Evolutionary conservation across 441 rosid genomes (phyloP), one percentile per base, ranked within the genome.

Genomic region (Populus hybrid): DNA sequence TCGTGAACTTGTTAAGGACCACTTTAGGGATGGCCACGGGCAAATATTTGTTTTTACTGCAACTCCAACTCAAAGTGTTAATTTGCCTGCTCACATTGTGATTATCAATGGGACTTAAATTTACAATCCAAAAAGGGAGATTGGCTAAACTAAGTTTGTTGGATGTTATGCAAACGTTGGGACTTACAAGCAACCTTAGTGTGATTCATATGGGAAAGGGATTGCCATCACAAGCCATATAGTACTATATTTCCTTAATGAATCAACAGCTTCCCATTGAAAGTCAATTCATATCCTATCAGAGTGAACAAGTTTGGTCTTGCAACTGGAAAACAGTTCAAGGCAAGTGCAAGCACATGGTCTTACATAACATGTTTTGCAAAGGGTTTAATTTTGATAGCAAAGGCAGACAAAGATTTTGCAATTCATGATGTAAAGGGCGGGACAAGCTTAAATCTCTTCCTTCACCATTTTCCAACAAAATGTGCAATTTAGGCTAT

Each of bases 111-210:
- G 98, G 65, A 94, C 97, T 6, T 93, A 95, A 86, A 88, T 95
- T 66, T 95, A 95, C 82, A 92, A 89, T 82, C 98, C 99, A 32
- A 77, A 94, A 94, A 81, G 99, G 98, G 75, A 92, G 97, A 19
- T 91, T 97, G 98, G 91, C 91, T 32, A 97, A 94, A 78, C 85
- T 95, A 76, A 92, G 97, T 81, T 97, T 97, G 71, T 81, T 94
- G 79, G 98, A 95, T 86, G 92, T 94, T 68, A 94, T 92, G 99
- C 99, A 95, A 91, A 94, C 92, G 97, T 88, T 95, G 82, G 99
- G 97, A 73, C 95, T 97, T 85, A 97, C 98, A 28, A 97, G 99
- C 80, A 87, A 82, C 99, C 99, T 78, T 97, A 95, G 82, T 94
- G 82, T 85, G 99, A 95, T 88, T 86, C 92, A 9, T 84, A 81